Base-by-base conservation (phyloP, 768 basidiomycete species). In the Tylopilus rubrobrunneus region DNA sequence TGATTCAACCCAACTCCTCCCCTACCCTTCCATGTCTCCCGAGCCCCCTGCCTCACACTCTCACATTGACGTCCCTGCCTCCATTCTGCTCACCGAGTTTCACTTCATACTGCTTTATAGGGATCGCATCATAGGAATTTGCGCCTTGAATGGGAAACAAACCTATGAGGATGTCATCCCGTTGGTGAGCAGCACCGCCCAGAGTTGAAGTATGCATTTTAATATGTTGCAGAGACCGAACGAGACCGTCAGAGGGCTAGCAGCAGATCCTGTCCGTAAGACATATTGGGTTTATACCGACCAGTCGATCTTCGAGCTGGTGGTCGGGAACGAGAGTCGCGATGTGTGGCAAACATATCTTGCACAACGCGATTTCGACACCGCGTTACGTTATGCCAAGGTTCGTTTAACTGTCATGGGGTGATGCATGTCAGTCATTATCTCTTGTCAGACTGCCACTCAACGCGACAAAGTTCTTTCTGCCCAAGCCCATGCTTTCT, bases 261-360 rank as follows among this genome's bases (percentile, higher is more conserved):
- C 87, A 6, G 80, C 88, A 9, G 97, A 99, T 70, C 89, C 88
- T 17, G 84, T 91, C 4, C 83, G 88, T 9, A 86, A 83, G 69
- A 98, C 96, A 14, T 95, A 87, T 62, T 99, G 97, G 97, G 81
- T 94, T 2, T 95, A 87, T 66, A 95, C 95, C 0, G 86, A 91
- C 58, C 83, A 85, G 56, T 88, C 91, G 0, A 78, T 99, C 19
- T 94, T 90, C 62, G 97, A 99, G 63, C 72, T 99, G 25, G 82
- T 87, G 7, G 78, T 91, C 11, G 78, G 78, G 8, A 92, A 95
- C 61, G 97, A 99, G 73, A 89, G 90, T 64, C 82, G 95, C 11
- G 91, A 98, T 66, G 86, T 99, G 8, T 99, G 97, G 97, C 84
- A 85, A 64, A 85, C 94, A 50, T 92, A 90, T 69, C 77, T 98